Percentiles rank a stretch among this genome's conserved stretches.
Evolutionary conservation across 139 green algal species (phyloP).

Genomic region (Micractinium conductrix): DNA sequence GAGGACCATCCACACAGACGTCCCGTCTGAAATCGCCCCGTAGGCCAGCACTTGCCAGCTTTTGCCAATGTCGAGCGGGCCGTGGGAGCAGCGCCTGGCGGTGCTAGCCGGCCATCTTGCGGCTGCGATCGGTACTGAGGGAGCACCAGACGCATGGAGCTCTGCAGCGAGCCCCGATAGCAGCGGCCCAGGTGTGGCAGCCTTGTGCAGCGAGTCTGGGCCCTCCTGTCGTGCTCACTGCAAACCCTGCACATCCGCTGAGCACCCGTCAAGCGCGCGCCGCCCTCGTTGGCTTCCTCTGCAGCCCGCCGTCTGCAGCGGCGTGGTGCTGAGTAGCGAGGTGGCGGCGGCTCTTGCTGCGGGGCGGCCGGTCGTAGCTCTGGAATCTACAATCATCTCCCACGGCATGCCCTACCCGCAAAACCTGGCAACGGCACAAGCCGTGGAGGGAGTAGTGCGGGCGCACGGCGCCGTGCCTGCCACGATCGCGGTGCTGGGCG

Average conservation of each 20-base stretch:
- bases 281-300: background rate
- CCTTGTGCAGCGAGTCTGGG: background rate
- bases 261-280: too few relatives aligned
- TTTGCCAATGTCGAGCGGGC: background rate
- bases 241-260: background rate
- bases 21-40: too few relatives aligned
- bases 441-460: constrained; percentile 84
- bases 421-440: constrained; percentile 85
- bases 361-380: constrained; percentile 83
- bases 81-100: background rate
- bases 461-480: constrained; percentile 80
- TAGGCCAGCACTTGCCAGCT: too few relatives aligned
- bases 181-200: background rate
- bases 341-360: constrained; percentile 74
- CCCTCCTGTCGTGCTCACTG: background rate
- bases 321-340: constrained; percentile 51
- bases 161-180: background rate
- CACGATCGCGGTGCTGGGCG: constrained; percentile 93
- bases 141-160: background rate
- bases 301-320: background rate
- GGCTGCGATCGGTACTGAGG: background rate
- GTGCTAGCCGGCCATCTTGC: background rate
- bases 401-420: constrained; percentile 98
- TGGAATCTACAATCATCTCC: constrained; percentile 97
- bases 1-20: too few relatives aligned